These are phyloP conservation scores for Penicillium griseofulvum DNA, from an alignment of 2,329 filamentous ascomycete genomes.

Conservation along the genomic window DNA sequence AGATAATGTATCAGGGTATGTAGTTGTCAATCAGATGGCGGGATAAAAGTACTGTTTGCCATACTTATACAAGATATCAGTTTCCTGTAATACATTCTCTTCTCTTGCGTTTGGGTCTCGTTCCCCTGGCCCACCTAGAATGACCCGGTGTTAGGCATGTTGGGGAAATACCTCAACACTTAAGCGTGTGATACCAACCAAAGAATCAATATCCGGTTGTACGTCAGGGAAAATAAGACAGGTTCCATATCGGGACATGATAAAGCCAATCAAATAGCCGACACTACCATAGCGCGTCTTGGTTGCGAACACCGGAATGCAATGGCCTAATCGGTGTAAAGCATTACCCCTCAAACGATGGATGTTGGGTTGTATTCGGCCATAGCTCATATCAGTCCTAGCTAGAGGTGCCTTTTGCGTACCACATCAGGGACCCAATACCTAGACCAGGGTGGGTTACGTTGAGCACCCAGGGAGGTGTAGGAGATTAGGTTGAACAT, in stretches of 20 bases:
- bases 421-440: neutral
- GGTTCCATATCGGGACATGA: neutral
- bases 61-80: neutral
- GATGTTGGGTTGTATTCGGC: neutral
- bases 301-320: neutral
- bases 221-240: neutral
- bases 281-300: neutral
- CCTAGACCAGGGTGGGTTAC: neutral
- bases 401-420: neutral
- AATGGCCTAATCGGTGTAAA: neutral
- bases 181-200: neutral
- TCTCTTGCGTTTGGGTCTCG: neutral
- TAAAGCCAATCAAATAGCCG: neutral
- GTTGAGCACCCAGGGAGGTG: neutral
- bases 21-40: neutral
- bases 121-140: neutral
- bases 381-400: neutral
- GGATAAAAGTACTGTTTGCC: neutral
- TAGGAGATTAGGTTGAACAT: neutral
- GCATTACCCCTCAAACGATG: neutral
- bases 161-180: neutral
- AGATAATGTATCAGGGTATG: too few relatives aligned
- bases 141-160: neutral
- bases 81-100: too few relatives aligned
- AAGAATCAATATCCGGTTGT: neutral